Conservation (phyloP, 2,329 filamentous ascomycete species). For the Fusarium sp. region DNA sequence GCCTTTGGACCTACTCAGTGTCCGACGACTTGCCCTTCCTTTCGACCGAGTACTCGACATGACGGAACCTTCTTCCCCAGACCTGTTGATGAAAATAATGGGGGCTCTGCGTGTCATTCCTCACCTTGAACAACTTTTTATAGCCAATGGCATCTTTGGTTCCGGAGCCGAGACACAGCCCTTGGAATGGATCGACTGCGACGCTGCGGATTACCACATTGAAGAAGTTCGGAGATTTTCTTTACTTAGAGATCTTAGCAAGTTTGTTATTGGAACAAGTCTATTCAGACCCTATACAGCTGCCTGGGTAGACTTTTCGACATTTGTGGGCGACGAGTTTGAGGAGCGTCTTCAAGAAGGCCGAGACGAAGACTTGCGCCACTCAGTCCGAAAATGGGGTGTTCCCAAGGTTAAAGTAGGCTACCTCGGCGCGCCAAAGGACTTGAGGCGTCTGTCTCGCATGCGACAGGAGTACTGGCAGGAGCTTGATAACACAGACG, state of each 20-base stretch:
- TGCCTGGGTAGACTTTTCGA: background rate
- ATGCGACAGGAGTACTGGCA: background rate
- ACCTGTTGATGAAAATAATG: background rate
- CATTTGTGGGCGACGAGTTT: background rate
- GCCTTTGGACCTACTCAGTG: background rate
- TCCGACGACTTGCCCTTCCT: background rate
- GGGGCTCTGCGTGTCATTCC: background rate
- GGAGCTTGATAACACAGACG: background rate
- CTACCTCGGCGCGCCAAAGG: background rate
- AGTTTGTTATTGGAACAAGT: background rate
- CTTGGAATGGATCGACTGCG: background rate
- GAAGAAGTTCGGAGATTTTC: background rate
- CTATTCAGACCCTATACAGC: background rate
- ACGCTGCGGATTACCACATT: background rate
- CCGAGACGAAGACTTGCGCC: background rate
- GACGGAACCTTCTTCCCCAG: background rate
- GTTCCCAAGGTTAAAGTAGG: background rate
- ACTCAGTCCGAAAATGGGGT: background rate
- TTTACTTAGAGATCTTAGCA: background rate
- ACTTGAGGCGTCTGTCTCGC: background rate
- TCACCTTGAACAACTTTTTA: background rate
- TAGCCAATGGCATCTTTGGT: background rate
- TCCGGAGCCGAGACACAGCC: background rate
- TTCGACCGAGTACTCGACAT: background rate
- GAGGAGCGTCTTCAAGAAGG: background rate